Evolutionary conservation across 1,139 yeast species (phyloP), one percentile per base, ranked within the genome.

Genomic region (Yamadazyma mexicana): DNA sequence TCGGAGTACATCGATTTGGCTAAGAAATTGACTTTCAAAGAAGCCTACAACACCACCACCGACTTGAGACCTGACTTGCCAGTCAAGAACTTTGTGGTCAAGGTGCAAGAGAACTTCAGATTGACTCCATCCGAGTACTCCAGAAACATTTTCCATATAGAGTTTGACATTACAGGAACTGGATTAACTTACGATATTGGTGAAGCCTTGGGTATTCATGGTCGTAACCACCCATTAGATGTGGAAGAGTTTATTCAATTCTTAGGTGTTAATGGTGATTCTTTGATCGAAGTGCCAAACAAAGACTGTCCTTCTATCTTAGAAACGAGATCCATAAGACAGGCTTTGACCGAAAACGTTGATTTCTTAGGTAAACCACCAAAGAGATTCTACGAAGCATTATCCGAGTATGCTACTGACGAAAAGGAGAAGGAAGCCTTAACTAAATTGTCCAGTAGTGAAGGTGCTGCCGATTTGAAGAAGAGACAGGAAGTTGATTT

Each of bases 351-450:
- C 39, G 96, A 91, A 44, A 85, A 84, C 49, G 64, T 89, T 45
- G 98, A 92, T 61, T 66, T 92, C 50, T 83, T 91, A 52, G 98
- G 98, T 54, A 91, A 89, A 61, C 97, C 97, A 42, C 95, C 96
- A 41, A 92, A 92, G 78, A 79, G 89, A 62, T 92, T 92, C 66
- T 91, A 87, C 63, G 98, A 91, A 65, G 62, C 85, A 2, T 75
- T 92, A 56, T 82, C 91, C 23, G 77, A 74, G 38, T 87, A 62
- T 64, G 95, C 96, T 10, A 65, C 79, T 16, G 85, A 88, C 51
- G 83, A 76, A 31, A 71, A 69, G 43, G 91, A 91, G 57, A 79
- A 75, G 64, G 77, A 75, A 33, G 67, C 73, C 25, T 73, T 91
- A 49, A 75, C 76, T 50, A 75, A 73, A 39, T 69, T 91, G 46